Evolutionary conservation across 2,329 filamentous ascomycete species (phyloP).

Genomic region (Coniochaeta ligniaria): DNA sequence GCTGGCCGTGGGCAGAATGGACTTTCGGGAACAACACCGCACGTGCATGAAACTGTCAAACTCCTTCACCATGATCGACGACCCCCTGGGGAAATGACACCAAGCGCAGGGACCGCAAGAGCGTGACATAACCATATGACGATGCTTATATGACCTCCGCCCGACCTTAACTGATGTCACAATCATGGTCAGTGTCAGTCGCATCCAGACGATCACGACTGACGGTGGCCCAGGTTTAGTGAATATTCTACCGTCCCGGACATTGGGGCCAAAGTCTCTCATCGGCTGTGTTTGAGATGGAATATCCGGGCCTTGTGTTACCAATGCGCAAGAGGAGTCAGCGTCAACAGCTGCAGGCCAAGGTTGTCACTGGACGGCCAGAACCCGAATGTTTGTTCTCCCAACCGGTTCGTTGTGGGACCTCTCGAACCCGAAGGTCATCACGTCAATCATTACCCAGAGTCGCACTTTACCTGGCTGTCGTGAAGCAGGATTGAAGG

Average conservation of each 20-base stretch:
- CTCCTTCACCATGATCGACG: not conserved
- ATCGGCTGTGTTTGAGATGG: not conserved
- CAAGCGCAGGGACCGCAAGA: not conserved
- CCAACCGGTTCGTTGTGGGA: not conserved
- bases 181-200: not conserved
- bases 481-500: not conserved
- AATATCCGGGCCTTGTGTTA: not conserved
- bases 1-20: not conserved
- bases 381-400: not conserved
- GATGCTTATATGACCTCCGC: not conserved
- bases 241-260: not conserved
- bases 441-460: slow-evolving; percentile 2
- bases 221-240: not conserved
- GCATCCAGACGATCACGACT: slow-evolving; percentile 1
- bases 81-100: not conserved
- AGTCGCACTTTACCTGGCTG: not conserved
- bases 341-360: not conserved
- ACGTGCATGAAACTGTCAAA: not conserved
- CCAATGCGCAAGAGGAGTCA: not conserved
- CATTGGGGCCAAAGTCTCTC: not conserved
- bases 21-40: not conserved
- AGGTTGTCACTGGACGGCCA: not conserved
- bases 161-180: not conserved
- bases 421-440: not conserved
- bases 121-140: not conserved